phyloP scores from a whole-genome alignment of 2,329 filamentous ascomycete genomes.

The Madurella mycetomatis region DNA sequence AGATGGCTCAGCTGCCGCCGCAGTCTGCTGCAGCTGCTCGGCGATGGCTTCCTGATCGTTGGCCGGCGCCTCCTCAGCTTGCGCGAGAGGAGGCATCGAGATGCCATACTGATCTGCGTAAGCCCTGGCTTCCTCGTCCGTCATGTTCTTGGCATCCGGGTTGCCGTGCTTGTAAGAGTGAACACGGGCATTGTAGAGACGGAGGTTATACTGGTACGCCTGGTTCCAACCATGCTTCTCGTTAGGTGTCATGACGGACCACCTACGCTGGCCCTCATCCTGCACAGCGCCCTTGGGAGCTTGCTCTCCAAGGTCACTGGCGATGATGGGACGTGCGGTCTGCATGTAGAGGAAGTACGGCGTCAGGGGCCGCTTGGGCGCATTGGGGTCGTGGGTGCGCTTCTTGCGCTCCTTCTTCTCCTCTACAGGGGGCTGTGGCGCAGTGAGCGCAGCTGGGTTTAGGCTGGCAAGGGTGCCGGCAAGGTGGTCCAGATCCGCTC shows the following conservation, averaged over 20 bases:
- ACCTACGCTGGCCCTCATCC: constrained; percentile 79
- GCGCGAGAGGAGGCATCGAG: constrained; percentile 47
- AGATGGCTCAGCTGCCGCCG: constrained; percentile 31
- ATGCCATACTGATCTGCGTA: constrained; percentile 58
- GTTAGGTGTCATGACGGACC: constrained; percentile 68
- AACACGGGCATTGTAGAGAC: constrained; percentile 61
- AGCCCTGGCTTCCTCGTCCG: constrained; percentile 54
- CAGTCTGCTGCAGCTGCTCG: constrained; percentile 51
- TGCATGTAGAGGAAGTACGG: constrained; percentile 96
- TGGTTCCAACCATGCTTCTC: constrained; percentile 70
- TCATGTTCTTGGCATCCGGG: constrained; percentile 55
- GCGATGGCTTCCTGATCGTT: constrained; percentile 55
- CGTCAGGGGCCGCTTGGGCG: constrained; percentile 88
- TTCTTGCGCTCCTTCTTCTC: constrained; percentile 89
- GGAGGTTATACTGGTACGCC: constrained; percentile 63
- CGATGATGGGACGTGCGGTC: constrained; percentile 77
- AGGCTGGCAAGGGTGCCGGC: constrained; percentile 47
- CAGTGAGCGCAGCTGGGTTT: constrained; percentile 36
- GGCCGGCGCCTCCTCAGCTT: constrained; percentile 38
- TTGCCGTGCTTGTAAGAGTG: constrained; percentile 62
- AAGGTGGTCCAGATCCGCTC: constrained; percentile 46
- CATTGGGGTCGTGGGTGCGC: constrained; percentile 82
- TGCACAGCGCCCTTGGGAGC: constrained; percentile 82
- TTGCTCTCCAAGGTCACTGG: constrained; percentile 68
- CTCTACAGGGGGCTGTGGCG: constrained; percentile 46